phyloP scores from a whole-genome alignment of 1,284 basidiomycete species.

The Boletus smithii region DNA sequence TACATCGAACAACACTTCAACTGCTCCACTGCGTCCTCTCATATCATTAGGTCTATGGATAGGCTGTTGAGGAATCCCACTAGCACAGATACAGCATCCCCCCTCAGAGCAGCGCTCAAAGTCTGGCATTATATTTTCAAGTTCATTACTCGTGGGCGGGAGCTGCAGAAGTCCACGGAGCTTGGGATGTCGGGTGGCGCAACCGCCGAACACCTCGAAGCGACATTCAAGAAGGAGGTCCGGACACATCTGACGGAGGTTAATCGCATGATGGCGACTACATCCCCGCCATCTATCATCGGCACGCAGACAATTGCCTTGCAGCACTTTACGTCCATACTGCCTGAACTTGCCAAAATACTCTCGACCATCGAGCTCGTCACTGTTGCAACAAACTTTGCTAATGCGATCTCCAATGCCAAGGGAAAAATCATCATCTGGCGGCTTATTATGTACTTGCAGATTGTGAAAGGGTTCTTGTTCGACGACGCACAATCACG shows the following conservation, averaged over 20 bases:
- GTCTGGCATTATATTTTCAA: conserved; percentile 97
- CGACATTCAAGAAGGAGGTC: conserved; percentile 81
- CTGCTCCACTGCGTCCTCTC: conserved; percentile 73
- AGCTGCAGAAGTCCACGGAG: conserved; percentile 82
- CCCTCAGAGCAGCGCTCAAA: conserved; percentile 85
- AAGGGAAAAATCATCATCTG: conserved; percentile 90
- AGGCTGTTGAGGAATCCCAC: conserved; percentile 75
- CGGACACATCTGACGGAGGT: conserved; percentile 75
- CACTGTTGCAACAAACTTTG: conserved; percentile 82
- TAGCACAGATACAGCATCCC: conserved; percentile 69
- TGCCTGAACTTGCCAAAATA: conserved; percentile 83
- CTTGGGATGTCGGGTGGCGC: conserved; percentile 72
- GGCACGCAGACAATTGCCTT: conserved; percentile 94
- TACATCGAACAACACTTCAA: conserved; percentile 92
- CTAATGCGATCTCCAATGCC: conserved; percentile 74
- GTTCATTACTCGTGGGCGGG: conserved; percentile 85
- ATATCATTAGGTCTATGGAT: conserved; percentile 86
- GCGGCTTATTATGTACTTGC: conserved; percentile 92
- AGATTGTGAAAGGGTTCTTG: conserved; percentile 84
- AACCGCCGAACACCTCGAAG: conserved; percentile 83
- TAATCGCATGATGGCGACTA: conserved; percentile 85
- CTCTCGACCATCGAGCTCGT: conserved; percentile 81
- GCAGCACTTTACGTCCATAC: conserved; percentile 90
- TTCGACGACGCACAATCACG: conserved; percentile 84
- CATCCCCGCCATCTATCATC: conserved; percentile 80